Evolutionary conservation across 2,329 filamentous ascomycete genomes (phyloP).

Genomic region (Ceratocystis harringtonii): DNA sequence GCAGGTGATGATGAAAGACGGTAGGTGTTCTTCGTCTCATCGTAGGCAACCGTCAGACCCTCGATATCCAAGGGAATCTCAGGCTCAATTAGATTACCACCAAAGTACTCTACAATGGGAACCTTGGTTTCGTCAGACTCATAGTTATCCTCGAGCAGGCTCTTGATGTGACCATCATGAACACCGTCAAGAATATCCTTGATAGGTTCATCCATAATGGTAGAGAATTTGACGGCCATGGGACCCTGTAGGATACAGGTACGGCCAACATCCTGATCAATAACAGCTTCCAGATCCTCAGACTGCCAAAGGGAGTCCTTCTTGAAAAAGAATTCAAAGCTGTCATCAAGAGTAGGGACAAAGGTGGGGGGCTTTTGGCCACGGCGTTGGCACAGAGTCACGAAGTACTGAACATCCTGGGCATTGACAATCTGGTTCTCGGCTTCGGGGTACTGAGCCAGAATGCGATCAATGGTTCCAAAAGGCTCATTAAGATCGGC

Average conservation of each 20-base stretch:
- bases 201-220: slow-evolving; percentile 78
- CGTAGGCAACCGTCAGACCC: slow-evolving; percentile 68
- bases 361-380: slow-evolving; percentile 96
- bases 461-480: slow-evolving; percentile 58
- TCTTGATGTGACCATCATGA: slow-evolving; percentile 73
- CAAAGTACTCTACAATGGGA: slow-evolving; percentile 86
- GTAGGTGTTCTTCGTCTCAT: slow-evolving; percentile 66
- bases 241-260: slow-evolving; percentile 95
- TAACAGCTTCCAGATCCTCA: slow-evolving; percentile 89
- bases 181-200: slow-evolving; percentile 88
- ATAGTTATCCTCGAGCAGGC: slow-evolving; percentile 68
- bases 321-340: slow-evolving; percentile 99
- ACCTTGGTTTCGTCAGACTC: slow-evolving; percentile 56
- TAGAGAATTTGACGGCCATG: slow-evolving; percentile 82
- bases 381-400: slow-evolving; percentile 78
- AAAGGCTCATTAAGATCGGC: slow-evolving; percentile 75
- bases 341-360: slow-evolving; percentile 86
- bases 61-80: slow-evolving; percentile 66
- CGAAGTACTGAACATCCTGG: slow-evolving; percentile 94
- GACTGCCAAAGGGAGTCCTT: slow-evolving; percentile 99
- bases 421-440: slow-evolving; percentile 90
- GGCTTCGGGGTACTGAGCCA: slow-evolving; percentile 72
- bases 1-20: slow-evolving; percentile 63
- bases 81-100: slow-evolving; percentile 63
- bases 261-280: slow-evolving; percentile 86